Base-by-base conservation (phyloP, 1,139 yeast species). In the Sugiyamaella paludigena region DNA sequence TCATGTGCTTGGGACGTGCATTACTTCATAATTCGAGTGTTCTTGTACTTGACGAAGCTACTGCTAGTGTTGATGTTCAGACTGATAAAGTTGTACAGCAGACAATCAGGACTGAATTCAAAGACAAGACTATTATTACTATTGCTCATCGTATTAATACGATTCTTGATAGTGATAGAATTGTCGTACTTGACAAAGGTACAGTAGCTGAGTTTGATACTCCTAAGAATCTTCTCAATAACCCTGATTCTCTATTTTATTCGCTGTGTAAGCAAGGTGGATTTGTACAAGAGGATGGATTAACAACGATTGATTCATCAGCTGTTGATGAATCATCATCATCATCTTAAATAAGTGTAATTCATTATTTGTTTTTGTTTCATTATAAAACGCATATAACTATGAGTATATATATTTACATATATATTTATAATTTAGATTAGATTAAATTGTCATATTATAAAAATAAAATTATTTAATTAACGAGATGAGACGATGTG, bases 71-170 rank as follows among this genome's bases (percentile, higher is more conserved):
- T 29, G 95, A 87, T 64, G 80, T 83, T 15, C 84, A 84, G 61
- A 87, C 95, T 0, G 95, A 86, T 60, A 77, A 76, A 55, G 76
- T 84, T 48, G 80, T 86, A 46, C 95, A 86, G 67, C 79, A 81
- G 54, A 84, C 94, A 0, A 85, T 87, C 37, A 73, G 91, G 50
- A 62, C 68, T 1, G 81, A 80, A 59, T 85, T 86, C 63, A 71
- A 69, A 43, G 75, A 81, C 54, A 76, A 83, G 60, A 86, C 95
- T 0, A 84, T 86, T 51, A 68, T 87, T 43, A 85, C 94, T 0
- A 85, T 87, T 58, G 95, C 95, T 0, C 95, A 87, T 60, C 74
- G 96, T 50, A 74, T 87, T 49, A 88, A 87, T 58, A 87, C 96
- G 0, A 87, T 87, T 43, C 71, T 86, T 75, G 92, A 85, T 58